Evolutionary conservation across 441 rosid genomes (phyloP).

Genomic region (Hypseocharis bilobata): DNA sequence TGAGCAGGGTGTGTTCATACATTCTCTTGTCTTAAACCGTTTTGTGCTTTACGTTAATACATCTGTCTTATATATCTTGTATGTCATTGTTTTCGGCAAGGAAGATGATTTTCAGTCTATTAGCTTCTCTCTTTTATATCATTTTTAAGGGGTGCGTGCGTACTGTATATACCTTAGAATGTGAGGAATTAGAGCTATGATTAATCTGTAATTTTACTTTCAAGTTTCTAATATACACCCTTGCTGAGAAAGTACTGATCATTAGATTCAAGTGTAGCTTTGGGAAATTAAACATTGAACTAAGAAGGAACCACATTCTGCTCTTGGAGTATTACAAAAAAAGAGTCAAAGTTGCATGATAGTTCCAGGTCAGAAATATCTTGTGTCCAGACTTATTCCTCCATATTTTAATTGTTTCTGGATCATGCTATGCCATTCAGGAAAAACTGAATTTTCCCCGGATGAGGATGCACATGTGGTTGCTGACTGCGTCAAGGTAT

Average conservation of each 20-base stretch:
- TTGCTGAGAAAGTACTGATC: neutral
- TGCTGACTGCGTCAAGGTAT: conserved; percentile 94
- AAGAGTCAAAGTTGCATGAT: conserved; percentile 14
- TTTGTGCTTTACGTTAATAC: conserved; percentile 2
- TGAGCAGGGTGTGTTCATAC: conserved; percentile 64
- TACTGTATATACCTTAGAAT: neutral
- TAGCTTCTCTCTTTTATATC: neutral
- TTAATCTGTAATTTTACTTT: neutral
- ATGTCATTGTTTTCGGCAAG: conserved; percentile 6
- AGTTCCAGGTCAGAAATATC: too few relatives aligned
- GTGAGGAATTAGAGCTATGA: too few relatives aligned
- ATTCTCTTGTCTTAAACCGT: conserved; percentile 1
- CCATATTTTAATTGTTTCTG: conserved; percentile 13
- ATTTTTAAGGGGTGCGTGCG: neutral
- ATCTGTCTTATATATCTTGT: conserved; percentile 8
- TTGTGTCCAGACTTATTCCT: too few relatives aligned
- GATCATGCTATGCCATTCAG: conserved; percentile 36
- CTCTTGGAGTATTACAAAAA: conserved; percentile 9
- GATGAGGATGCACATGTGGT: conserved; percentile 85
- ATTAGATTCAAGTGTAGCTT: neutral
- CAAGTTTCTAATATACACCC: neutral
- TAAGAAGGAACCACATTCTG: neutral
- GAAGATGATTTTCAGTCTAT: neutral
- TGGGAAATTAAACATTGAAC: conserved; percentile 12
- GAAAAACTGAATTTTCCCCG: conserved; percentile 58